Base-by-base conservation (phyloP, 768 basidiomycete species). In the Tephrocybe sp. region DNA sequence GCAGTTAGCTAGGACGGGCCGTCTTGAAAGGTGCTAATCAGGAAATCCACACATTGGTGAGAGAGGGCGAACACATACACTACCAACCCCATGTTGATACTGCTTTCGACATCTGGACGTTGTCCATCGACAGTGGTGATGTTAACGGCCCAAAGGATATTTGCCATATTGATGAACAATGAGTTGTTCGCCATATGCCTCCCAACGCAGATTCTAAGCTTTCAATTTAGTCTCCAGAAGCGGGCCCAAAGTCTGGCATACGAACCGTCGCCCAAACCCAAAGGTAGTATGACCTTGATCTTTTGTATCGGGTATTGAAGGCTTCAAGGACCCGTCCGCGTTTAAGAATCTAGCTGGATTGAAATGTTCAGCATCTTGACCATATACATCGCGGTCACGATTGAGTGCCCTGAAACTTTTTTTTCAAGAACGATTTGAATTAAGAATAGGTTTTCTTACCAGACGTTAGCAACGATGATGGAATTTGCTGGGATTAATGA, bases 261-360 rank as follows among this genome's bases (percentile, higher is more conserved):
- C 48, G 3, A 30, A 57, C 62, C 67, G 45, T 26, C 66, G 52
- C 40, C 70, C 67, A 42, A 68, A 70, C 12, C 69, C 69, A 40
- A 60, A 70, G 1, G 59, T 59, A 24, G 60, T 40, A 53, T 71
- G 69, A 20, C 68, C 62, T 58, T 66, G 6, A 11, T 30, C 28
- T 11, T 30, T 30, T 30, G 28, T 30, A 30, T 30, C 28, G 28
- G 28, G 28, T 30, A 30, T 30, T 5, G 28, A 30, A 30, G 28
- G 28, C 28, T 30, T 30, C 28, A 30, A 30, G 5, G 28, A 5
- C 28, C 28, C 28, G 28, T 30, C 28, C 11, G 5, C 28, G 11
- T 30, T 30, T 30, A 30, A 30, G 28, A 30, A 30, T 11, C 28
- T 30, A 30, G 28, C 28, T 5, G 28, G 28, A 11, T 30, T 30